A percentile compares a stretch with the other conserved stretches of the same genome.
Evolutionary conservation across 768 basidiomycete species (phyloP).

Genomic region (Clitopilus hobsonii): DNA sequence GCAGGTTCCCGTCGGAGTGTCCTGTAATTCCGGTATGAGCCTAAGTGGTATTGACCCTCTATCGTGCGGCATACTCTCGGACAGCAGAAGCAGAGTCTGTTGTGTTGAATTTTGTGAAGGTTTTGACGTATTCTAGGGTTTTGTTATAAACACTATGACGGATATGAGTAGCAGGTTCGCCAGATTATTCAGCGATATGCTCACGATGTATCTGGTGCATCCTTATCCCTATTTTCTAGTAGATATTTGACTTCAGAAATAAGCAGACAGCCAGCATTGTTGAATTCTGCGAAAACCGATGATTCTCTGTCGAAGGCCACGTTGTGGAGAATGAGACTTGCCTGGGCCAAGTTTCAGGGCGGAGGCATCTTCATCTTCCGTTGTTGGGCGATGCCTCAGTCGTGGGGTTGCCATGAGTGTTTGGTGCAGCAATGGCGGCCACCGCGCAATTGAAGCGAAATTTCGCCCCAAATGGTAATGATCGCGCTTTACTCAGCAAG

Average conservation of each 20-base stretch:
- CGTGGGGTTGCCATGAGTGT: conserved; percentile 46
- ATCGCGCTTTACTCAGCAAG: too few species aligned
- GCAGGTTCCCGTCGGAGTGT: conserved; percentile 75
- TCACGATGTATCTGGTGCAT: conserved; percentile 83
- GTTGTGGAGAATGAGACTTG: too few species aligned
- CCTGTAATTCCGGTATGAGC: conserved; percentile 29
- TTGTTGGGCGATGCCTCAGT: conserved; percentile 57
- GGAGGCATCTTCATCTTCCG: conserved; percentile 84
- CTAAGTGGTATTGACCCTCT: background rate
- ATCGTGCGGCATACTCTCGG: conserved; percentile 61
- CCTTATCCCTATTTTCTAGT: conserved; percentile 82
- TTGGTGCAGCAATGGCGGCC: too few species aligned
- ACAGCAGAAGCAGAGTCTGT: conserved; percentile 82
- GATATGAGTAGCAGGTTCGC: conserved; percentile 2
- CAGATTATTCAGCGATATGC: conserved; percentile 16
- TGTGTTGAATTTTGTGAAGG: conserved; percentile 86
- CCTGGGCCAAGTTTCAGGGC: conserved; percentile 79
- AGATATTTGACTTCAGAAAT: conserved; percentile 92
- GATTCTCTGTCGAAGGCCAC: too few species aligned
- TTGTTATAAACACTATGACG: conserved; percentile 81
- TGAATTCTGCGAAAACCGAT: conserved; percentile 67
- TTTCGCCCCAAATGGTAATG: background rate
- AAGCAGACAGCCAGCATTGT: conserved; percentile 85
- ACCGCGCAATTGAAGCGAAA: too few species aligned
- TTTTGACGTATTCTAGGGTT: conserved; percentile 87